Conservation (phyloP, 2,329 filamentous ascomycete genomes). For the Trichoderma aggressivum region DNA sequence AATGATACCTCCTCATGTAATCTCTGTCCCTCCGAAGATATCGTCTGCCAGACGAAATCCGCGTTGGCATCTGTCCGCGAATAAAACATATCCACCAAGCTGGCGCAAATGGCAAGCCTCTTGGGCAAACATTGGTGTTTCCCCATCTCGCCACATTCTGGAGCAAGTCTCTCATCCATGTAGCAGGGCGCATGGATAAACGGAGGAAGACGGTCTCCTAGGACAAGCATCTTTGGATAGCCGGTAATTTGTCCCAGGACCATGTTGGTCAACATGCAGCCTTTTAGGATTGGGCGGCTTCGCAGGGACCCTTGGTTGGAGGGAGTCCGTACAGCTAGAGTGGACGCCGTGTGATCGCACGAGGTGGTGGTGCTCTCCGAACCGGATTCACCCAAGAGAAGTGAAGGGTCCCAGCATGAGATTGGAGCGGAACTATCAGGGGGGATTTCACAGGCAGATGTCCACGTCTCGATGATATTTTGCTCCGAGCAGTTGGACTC, state of each 20-base stretch:
- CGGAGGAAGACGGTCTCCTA: background rate
- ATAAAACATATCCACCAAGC: slow-evolving; percentile 4
- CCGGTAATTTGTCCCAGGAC: slow-evolving; percentile 2
- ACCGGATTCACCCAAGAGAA: background rate
- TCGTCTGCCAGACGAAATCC: slow-evolving; percentile 3
- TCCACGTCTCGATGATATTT: background rate
- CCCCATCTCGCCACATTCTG: background rate
- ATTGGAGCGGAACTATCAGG: background rate
- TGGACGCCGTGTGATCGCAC: background rate
- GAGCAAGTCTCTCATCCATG: background rate
- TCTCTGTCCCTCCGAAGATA: slow-evolving; percentile 3
- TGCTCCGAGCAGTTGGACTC: background rate
- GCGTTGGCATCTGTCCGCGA: background rate
- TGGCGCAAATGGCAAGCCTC: slow-evolving; percentile 5
- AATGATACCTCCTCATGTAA: background rate
- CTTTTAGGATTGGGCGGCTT: slow-evolving; percentile 1
- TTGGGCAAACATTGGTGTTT: slow-evolving; percentile 10
- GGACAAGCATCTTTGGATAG: slow-evolving; percentile 8
- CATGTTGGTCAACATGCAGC: slow-evolving; percentile 6
- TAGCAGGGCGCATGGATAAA: slow-evolving; percentile 12
- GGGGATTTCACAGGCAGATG: background rate
- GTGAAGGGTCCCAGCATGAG: background rate
- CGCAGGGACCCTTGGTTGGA: background rate
- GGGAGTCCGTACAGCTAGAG: background rate
- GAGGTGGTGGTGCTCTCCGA: background rate